Evolutionary conservation across 108 stramenopile genomes (phyloP).

Genomic region (Schizochytrium sp.): DNA sequence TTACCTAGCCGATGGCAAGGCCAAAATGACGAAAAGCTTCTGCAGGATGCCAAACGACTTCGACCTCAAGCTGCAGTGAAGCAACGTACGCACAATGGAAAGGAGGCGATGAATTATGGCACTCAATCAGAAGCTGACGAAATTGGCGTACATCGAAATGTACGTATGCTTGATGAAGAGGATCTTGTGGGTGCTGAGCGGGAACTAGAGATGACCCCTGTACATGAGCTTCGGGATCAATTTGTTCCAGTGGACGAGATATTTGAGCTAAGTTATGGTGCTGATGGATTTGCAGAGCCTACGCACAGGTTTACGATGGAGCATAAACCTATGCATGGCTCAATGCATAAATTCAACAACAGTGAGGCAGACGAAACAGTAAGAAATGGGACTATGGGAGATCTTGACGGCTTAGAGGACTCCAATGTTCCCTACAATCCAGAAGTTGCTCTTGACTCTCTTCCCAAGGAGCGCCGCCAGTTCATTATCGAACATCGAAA

Average conservation of each 20-base stretch:
- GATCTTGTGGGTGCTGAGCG: slow-evolving; percentile 7
- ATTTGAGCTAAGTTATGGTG: slow-evolving; percentile 42
- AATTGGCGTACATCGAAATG: neutral
- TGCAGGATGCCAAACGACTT: neutral
- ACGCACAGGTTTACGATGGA: neutral
- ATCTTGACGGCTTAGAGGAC: too few species aligned
- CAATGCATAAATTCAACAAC: too few species aligned
- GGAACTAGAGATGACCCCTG: neutral
- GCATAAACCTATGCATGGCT: too few species aligned
- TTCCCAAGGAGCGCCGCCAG: neutral
- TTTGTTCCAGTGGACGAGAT: slow-evolving; percentile 43
- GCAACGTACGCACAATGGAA: neutral
- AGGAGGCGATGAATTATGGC: neutral
- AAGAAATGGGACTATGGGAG: too few species aligned
- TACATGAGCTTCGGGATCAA: slow-evolving; percentile 21
- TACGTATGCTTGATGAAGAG: neutral
- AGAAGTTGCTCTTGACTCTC: neutral
- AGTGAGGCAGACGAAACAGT: neutral
- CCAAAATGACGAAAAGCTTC: slow-evolving; percentile 34
- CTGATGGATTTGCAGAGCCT: neutral
- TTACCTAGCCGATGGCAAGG: slow-evolving; percentile 32
- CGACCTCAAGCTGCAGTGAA: neutral
- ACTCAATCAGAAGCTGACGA: neutral
- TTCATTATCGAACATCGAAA: neutral
- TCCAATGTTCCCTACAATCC: neutral